Conservation (phyloP, 2,329 filamentous ascomycete genomes). For the Beauveria sp. region DNA sequence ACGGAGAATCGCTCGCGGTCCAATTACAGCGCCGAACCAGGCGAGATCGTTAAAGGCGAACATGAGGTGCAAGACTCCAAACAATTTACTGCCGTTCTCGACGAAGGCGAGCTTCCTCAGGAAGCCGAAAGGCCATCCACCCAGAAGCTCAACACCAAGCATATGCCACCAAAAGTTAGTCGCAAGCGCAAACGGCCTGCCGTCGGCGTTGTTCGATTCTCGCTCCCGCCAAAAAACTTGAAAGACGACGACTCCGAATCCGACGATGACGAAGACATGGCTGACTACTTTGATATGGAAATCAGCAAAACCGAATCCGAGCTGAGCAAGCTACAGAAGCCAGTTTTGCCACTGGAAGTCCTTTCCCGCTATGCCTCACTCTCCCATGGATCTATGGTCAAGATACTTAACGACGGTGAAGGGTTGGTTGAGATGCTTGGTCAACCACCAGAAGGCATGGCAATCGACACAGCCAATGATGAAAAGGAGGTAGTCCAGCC, state of each 20-base stretch:
- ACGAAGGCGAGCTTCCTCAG: constrained; percentile 13
- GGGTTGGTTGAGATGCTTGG: constrained; percentile 37
- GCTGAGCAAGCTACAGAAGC: constrained; percentile 38
- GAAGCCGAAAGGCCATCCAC: constrained; percentile 9
- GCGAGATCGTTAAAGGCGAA: constrained; percentile 37
- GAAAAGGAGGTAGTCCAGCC: neutral
- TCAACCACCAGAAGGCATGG: constrained; percentile 28
- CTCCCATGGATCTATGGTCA: constrained; percentile 41
- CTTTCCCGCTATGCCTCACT: constrained; percentile 40
- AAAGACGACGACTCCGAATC: constrained; percentile 35
- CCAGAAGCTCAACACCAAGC: neutral
- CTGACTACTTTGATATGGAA: constrained; percentile 46
- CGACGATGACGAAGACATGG: constrained; percentile 53
- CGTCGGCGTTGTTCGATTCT: constrained; percentile 30
- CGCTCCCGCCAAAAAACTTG: constrained; percentile 31
- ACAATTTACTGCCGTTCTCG: neutral
- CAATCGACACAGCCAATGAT: constrained; percentile 14
- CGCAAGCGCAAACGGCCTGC: constrained; percentile 21
- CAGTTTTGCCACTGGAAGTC: constrained; percentile 31
- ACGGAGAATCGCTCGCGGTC: constrained; percentile 30
- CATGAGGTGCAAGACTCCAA: constrained; percentile 23
- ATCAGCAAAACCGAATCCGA: constrained; percentile 45
- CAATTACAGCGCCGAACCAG: constrained; percentile 38
- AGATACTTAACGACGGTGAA: constrained; percentile 38
- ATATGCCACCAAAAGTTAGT: constrained; percentile 11